A percentile compares a stretch with the other conserved stretches of the same genome.
These are phyloP conservation scores for Effrenium voratum DNA, from an alignment of 73 alveolate genomes.

Conservation along the genomic window DNA sequence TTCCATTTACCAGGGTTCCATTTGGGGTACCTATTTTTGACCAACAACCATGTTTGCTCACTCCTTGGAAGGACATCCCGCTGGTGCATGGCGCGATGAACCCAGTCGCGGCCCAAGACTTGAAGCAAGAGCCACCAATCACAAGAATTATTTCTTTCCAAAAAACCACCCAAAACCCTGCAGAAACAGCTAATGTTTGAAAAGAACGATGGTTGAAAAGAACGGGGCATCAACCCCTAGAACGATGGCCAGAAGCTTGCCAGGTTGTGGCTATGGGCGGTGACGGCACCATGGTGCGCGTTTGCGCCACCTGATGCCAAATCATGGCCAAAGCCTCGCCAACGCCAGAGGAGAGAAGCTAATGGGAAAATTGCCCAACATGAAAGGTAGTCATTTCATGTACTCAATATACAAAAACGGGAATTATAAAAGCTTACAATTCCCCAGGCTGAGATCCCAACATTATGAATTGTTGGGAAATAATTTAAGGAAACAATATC, in stretches of 20 bases:
- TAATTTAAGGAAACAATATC: too few species aligned
- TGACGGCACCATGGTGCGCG: slow-evolving; percentile 54
- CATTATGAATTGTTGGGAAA: too few species aligned
- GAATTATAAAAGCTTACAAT: too few species aligned
- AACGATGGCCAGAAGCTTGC: neutral
- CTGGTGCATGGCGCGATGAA: neutral
- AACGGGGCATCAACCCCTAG: neutral
- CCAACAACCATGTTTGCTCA: too few species aligned
- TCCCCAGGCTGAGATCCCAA: too few species aligned
- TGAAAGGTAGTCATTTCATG: neutral
- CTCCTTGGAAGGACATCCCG: neutral
- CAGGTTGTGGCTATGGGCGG: slow-evolving; percentile 90
- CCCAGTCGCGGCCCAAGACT: slow-evolving; percentile 2
- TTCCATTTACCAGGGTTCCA: too few species aligned
- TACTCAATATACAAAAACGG: neutral
- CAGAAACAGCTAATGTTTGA: neutral
- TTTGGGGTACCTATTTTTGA: too few species aligned
- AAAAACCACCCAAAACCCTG: neutral
- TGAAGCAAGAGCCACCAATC: neutral
- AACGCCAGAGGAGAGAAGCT: neutral
- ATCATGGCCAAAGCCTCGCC: neutral
- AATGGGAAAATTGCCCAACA: neutral
- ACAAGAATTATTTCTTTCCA: neutral
- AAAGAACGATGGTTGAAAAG: neutral
- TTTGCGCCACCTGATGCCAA: slow-evolving; percentile 42